phyloP scores from a whole-genome alignment of 805 yeast genomes.

The Metschnikowia dekortorum region DNA sequence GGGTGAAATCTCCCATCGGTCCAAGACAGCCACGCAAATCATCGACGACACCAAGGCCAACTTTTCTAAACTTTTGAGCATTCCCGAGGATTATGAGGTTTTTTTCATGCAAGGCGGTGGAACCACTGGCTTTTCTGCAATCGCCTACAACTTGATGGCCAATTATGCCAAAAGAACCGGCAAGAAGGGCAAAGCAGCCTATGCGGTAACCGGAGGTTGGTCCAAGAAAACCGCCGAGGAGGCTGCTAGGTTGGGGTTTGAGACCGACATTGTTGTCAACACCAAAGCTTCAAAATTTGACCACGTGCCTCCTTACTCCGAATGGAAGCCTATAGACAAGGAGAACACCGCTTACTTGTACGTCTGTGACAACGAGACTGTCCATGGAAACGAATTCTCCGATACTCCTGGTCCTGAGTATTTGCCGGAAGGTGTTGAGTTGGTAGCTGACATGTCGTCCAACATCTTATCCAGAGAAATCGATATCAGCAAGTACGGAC shows the following conservation, averaged over 20 bases:
- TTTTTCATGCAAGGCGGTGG: conserved; percentile 98
- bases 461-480: conserved; percentile 78
- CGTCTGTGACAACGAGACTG: conserved; percentile 96
- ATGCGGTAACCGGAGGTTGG: conserved; percentile 93
- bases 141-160: conserved; percentile 78
- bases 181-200: conserved; percentile 74
- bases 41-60: conserved; percentile 72
- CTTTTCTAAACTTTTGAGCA: conserved; percentile 56
- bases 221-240: conserved; percentile 84
- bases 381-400: conserved; percentile 83
- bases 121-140: conserved; percentile 88
- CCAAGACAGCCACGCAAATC: conserved; percentile 72
- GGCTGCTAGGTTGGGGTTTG: conserved; percentile 77
- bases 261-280: conserved; percentile 64
- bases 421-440: conserved; percentile 63
- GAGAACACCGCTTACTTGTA: conserved; percentile 80
- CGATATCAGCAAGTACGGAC: conserved; percentile 81
- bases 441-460: conserved; percentile 94
- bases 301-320: conserved; percentile 56
- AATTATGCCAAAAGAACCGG: conserved; percentile 68
- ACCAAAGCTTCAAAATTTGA: conserved; percentile 60
- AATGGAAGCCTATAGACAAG: conserved; percentile 57
- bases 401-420: conserved; percentile 48
- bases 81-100: conserved; percentile 92
- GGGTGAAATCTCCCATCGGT: conserved; percentile 96